Evolutionary conservation across 1,284 basidiomycete species (phyloP).

Genomic region (Sporisorium exsertum): DNA sequence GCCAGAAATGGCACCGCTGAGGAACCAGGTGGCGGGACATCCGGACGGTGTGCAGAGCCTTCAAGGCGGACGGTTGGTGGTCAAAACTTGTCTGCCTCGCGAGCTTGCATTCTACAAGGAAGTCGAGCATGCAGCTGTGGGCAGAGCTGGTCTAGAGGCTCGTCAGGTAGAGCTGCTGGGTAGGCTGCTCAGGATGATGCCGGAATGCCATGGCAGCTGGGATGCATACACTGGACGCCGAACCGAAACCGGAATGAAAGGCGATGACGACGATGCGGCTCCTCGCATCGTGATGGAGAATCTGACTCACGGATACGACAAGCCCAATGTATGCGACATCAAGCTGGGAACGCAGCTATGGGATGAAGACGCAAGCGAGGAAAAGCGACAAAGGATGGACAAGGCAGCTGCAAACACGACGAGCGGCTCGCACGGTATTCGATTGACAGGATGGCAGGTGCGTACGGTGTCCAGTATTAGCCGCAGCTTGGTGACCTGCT

Average conservation of each 20-base stretch:
- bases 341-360: slow-evolving; percentile 90
- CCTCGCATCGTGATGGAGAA: slow-evolving; percentile 83
- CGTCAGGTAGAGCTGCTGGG: slow-evolving; percentile 20
- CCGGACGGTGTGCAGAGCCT: slow-evolving; percentile 78
- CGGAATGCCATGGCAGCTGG: slow-evolving; percentile 41
- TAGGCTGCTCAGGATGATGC: slow-evolving; percentile 42
- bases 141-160: background rate
- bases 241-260: slow-evolving; percentile 42
- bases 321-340: slow-evolving; percentile 88
- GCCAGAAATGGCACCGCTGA: slow-evolving; percentile 68
- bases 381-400: slow-evolving; percentile 84
- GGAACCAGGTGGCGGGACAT: slow-evolving; percentile 88
- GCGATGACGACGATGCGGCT: slow-evolving; percentile 66
- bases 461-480: slow-evolving; percentile 48
- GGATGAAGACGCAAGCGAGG: slow-evolving; percentile 76
- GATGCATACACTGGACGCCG: slow-evolving; percentile 11
- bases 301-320: slow-evolving; percentile 78
- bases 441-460: slow-evolving; percentile 91
- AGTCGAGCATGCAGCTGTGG: slow-evolving; percentile 70
- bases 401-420: slow-evolving; percentile 80
- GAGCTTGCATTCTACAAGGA: slow-evolving; percentile 87
- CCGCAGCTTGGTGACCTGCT: background rate
- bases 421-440: slow-evolving; percentile 79
- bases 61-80: slow-evolving; percentile 81
- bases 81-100: slow-evolving; percentile 81